Evolutionary conservation across 768 basidiomycete species (phyloP).

Genomic region (Goffeauzyma gilvescens): DNA sequence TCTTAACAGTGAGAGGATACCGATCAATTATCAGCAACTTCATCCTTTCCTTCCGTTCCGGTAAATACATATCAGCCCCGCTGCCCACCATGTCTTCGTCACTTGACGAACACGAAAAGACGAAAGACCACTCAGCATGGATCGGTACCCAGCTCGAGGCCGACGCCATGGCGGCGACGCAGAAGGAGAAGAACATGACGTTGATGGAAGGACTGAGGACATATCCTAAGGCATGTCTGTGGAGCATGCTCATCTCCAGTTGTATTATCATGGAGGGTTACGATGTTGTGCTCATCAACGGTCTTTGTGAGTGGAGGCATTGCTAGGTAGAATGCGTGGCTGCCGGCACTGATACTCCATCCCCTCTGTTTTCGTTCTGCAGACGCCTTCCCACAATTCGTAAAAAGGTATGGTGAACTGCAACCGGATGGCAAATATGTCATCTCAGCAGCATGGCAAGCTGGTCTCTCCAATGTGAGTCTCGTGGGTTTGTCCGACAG

Average conservation of each 20-base stretch:
- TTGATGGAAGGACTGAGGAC: conserved; percentile 22
- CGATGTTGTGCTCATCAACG: conserved; percentile 13
- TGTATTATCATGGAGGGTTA: conserved; percentile 30
- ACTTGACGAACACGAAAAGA: too few relatives aligned
- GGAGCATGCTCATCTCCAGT: conserved; percentile 23
- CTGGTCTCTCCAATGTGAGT: conserved; percentile 28
- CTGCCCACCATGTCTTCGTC: too few relatives aligned
- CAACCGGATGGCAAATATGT: conserved; percentile 24
- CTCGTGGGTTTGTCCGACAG: not conserved
- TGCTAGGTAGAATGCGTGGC: not conserved
- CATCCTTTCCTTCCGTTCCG: too few relatives aligned
- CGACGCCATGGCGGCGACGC: conserved; percentile 9
- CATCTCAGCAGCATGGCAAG: conserved; percentile 33
- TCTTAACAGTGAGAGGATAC: too few relatives aligned
- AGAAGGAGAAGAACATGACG: conserved; percentile 8
- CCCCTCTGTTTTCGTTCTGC: not conserved
- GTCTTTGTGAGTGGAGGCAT: conserved; percentile 5
- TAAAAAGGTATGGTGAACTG: conserved; percentile 21
- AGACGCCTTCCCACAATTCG: conserved; percentile 28
- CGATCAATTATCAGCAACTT: too few relatives aligned
- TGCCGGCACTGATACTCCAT: not conserved
- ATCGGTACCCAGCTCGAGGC: too few relatives aligned
- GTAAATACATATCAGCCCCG: too few relatives aligned
- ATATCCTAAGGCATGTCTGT: conserved; percentile 32
- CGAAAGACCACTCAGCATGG: too few relatives aligned